A percentile compares a stretch with the other conserved stretches of the same genome.
Conservation (phyloP, 2,329 filamentous ascomycete genomes). For the Botrytis squamosa region DNA sequence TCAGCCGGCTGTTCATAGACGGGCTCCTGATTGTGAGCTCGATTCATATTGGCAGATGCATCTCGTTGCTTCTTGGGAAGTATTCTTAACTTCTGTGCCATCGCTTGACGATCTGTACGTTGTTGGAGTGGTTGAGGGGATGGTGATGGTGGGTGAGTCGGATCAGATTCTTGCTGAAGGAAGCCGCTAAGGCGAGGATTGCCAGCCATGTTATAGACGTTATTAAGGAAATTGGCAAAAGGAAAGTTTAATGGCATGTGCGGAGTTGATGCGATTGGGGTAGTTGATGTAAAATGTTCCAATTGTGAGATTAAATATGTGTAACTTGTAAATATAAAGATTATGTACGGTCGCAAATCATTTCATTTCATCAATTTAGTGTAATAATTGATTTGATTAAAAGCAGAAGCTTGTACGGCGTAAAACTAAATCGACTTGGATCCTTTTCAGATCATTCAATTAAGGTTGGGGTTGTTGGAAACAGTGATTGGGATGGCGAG, state of each 20-base stretch:
- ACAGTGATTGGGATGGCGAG: neutral
- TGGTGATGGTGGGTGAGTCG: neutral
- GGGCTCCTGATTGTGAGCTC: neutral
- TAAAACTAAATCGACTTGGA: neutral
- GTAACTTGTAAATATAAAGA: neutral
- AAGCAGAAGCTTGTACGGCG: neutral
- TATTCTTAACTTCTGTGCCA: constrained; percentile 4
- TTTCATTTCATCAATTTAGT: neutral
- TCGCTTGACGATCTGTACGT: neutral
- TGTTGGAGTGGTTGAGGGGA: neutral
- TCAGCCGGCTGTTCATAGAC: constrained; percentile 2
- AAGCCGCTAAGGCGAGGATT: neutral
- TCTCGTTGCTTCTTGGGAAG: neutral
- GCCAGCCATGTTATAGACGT: constrained; percentile 8
- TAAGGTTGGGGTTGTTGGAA: neutral
- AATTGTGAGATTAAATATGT: neutral
- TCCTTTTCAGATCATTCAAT: neutral
- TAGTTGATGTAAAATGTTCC: too few relatives aligned
- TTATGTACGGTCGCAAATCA: neutral
- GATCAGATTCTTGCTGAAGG: neutral
- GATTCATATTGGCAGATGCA: constrained; percentile 5
- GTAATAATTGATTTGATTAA: neutral
- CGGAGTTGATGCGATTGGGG: neutral
- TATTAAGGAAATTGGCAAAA: neutral
- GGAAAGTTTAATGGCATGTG: constrained; percentile 12